Evolutionary conservation across 1,284 basidiomycete species (phyloP), one percentile per base, ranked within the genome.

Genomic region (Naganishia sp.): DNA sequence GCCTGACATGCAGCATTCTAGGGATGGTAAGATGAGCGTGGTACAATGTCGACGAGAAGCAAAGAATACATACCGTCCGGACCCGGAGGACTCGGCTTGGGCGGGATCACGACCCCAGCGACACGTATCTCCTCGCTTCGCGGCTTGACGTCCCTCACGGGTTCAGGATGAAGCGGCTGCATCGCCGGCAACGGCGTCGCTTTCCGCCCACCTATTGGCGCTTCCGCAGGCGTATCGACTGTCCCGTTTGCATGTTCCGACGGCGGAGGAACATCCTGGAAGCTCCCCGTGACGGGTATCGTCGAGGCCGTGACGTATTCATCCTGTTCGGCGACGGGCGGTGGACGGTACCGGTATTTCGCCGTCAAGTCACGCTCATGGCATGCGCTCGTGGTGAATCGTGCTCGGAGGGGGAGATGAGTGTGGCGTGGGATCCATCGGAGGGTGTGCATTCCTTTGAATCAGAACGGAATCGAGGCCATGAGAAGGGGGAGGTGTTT

Each of bases 1-100:
- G 28, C 70, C 70, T 5, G 70, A 70, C 70, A 70, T 70, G 68
- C 70, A 70, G 55, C 70, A 70, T 66, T 70, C 70, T 70, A 33
- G 25, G 15, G 39, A 23, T 21, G 13, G 43, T 28, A 28, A 13
- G 33, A 11, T 52, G 43, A 63, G 44, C 36, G 11, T 21, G 6
- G 31, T 16, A 36, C 9, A 16, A 4, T 43, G 2, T 45, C 31
- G 21, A 28, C 28, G 28, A 28, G 48, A 43, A 4, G 31, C 28
- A 16, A 15, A 61, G 44, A 13, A 25, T 23, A 59, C 63, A 56
- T 23, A 68, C 69, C 69, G 33, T 70, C 69, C 53, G 61, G 61
- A 21, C 49, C 68, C 10, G 69, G 69, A 31, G 68, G 68, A 28
- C 23, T 44, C 2, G 69, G 69, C 42, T 67, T 70, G 3, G 55